These are phyloP conservation scores for Brettanomyces custersianus DNA, from an alignment of 805 yeast species.

Conservation along the genomic window DNA sequence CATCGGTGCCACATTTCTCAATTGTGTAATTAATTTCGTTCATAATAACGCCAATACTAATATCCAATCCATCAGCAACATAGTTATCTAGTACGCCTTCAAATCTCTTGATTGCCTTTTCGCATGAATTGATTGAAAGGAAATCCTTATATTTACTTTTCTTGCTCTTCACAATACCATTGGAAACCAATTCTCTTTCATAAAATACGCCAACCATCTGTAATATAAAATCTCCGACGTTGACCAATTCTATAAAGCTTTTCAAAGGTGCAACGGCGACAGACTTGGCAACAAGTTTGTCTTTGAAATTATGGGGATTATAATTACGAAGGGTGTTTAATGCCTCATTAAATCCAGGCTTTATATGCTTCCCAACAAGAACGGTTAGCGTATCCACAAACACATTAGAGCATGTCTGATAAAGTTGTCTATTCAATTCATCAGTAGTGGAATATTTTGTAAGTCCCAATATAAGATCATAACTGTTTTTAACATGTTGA, in stretches of 20 bases:
- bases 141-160: slow-evolving; percentile 63
- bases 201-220: slow-evolving; percentile 90
- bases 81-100: slow-evolving; percentile 77
- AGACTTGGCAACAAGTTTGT: slow-evolving; percentile 10
- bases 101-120: slow-evolving; percentile 48
- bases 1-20: slow-evolving; percentile 14
- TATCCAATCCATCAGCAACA: slow-evolving; percentile 87
- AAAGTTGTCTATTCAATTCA: slow-evolving; percentile 24
- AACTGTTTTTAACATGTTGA: slow-evolving; percentile 56
- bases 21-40: slow-evolving; percentile 46
- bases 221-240: slow-evolving; percentile 84
- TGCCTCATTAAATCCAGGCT: slow-evolving; percentile 79
- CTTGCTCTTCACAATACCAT: slow-evolving; percentile 35
- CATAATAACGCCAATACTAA: slow-evolving; percentile 85
- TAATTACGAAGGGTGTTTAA: slow-evolving; percentile 59
- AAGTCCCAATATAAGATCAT: slow-evolving; percentile 49
- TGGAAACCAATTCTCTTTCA: slow-evolving; percentile 64
- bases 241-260: slow-evolving; percentile 82
- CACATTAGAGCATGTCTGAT: slow-evolving; percentile 40
- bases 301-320: slow-evolving; percentile 55
- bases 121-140: slow-evolving; percentile 66
- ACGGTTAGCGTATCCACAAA: slow-evolving; percentile 58
- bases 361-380: slow-evolving; percentile 68
- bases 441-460: slow-evolving; percentile 21
- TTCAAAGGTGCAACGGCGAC: slow-evolving; percentile 67